These are phyloP conservation scores for Tulasnella sp. DNA, from an alignment of 768 basidiomycete species.

Conservation along the genomic window DNA sequence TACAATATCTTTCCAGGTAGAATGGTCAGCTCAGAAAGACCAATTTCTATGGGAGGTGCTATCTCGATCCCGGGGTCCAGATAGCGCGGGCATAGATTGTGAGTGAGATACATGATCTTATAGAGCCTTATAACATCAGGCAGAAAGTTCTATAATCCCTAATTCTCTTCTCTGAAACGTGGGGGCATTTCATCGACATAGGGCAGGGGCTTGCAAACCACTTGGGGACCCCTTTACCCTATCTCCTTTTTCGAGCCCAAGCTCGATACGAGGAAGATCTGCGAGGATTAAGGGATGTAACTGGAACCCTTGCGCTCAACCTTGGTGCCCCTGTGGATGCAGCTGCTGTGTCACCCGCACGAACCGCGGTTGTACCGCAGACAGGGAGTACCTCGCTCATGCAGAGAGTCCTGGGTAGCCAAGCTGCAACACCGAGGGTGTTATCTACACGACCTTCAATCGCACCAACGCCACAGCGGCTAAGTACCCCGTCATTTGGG, in stretches of 20 bases:
- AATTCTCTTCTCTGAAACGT: not conserved
- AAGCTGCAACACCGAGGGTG: not conserved
- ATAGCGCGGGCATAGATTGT: conserved; percentile 73
- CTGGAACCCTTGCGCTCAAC: conserved; percentile 1
- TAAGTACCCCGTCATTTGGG: not conserved
- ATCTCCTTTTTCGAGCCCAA: conserved; percentile 74
- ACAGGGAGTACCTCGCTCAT: not conserved
- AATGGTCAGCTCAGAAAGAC: conserved; percentile 78
- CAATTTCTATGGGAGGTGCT: conserved; percentile 82
- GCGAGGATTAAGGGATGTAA: conserved; percentile 30
- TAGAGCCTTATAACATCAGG: too few relatives aligned
- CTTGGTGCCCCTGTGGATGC: not conserved
- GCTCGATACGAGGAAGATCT: conserved; percentile 79
- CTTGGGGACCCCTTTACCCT: conserved; percentile 71
- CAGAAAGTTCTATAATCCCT: not conserved
- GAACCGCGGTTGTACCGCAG: not conserved
- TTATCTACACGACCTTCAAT: not conserved
- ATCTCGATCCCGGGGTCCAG: conserved; percentile 59
- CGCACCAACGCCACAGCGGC: not conserved
- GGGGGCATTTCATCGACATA: conserved; percentile 24
- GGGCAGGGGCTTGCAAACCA: conserved; percentile 79
- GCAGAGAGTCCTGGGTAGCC: not conserved
- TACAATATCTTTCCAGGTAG: conserved; percentile 59
- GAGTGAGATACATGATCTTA: conserved; percentile 29
- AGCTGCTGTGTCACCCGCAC: not conserved